phyloP scores from a whole-genome alignment of 2,329 filamentous ascomycete species.

The Raffaelea deltoideospora region DNA sequence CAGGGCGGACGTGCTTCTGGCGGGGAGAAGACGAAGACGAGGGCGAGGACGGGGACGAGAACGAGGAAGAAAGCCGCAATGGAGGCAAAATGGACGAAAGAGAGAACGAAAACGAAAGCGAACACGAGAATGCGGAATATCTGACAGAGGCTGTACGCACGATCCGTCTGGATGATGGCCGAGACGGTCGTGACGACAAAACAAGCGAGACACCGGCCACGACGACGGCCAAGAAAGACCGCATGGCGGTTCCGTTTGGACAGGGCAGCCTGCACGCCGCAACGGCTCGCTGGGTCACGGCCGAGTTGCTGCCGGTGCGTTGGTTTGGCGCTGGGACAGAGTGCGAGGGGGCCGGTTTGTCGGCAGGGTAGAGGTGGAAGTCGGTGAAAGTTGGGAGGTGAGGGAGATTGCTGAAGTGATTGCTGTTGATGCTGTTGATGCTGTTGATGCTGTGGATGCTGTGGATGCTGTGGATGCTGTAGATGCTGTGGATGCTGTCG shows the following conservation, averaged over 20 bases:
- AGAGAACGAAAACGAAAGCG: background rate
- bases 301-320: slow-evolving; percentile 32
- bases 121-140: background rate
- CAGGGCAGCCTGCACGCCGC: slow-evolving; percentile 39
- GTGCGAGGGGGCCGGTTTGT: slow-evolving; percentile 29
- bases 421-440: too few relatives aligned
- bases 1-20: slow-evolving; percentile 33
- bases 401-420: too few relatives aligned
- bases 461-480: too few relatives aligned
- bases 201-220: too few relatives aligned
- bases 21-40: slow-evolving; percentile 11
- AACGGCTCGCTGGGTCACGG: slow-evolving; percentile 45
- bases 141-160: slow-evolving; percentile 10
- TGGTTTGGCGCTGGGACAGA: slow-evolving; percentile 37
- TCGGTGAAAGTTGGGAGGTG: too few relatives aligned
- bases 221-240: slow-evolving; percentile 25
- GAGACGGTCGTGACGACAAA: too few relatives aligned
- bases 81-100: background rate
- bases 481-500: too few relatives aligned
- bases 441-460: too few relatives aligned
- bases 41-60: slow-evolving; percentile 3
- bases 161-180: slow-evolving; percentile 15
- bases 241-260: slow-evolving; percentile 34
- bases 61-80: slow-evolving; percentile 4
- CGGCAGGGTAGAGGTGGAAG: background rate